Percentiles rank a stretch among this genome's conserved stretches.
Conservation (phyloP, 2,329 filamentous ascomycete genomes). For the Trichoderma gracile region DNA sequence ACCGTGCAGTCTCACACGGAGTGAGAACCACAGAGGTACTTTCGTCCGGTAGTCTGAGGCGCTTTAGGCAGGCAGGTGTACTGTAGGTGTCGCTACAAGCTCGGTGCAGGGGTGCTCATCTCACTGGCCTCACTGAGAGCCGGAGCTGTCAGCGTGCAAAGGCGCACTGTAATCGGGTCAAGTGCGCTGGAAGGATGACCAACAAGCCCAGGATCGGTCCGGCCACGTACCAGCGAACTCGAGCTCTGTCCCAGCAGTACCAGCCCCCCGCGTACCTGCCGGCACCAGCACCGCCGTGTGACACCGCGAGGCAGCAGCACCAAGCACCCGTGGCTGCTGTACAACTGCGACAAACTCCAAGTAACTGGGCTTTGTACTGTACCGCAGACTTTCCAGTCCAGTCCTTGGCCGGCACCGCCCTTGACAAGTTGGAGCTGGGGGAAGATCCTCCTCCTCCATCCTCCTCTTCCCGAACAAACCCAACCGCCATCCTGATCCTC, state of each 20-base stretch:
- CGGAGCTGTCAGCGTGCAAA: too few relatives aligned
- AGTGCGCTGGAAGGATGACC: too few relatives aligned
- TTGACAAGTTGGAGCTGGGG: constrained; percentile 5
- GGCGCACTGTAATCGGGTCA: too few relatives aligned
- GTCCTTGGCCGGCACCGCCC: too few relatives aligned
- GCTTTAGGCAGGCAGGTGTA: too few relatives aligned
- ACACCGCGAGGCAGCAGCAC: too few relatives aligned
- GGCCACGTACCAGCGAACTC: too few relatives aligned
- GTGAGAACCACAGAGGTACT: neutral
- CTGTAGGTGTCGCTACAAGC: too few relatives aligned
- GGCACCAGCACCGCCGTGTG: neutral
- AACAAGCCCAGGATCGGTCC: neutral
- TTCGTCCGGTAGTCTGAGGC: too few relatives aligned
- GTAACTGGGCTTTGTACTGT: neutral
- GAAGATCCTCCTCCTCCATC: constrained; percentile 7
- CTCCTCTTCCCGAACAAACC: constrained; percentile 5
- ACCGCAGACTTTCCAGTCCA: neutral
- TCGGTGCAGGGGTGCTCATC: too few relatives aligned
- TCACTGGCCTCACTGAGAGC: too few relatives aligned
- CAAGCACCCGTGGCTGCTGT: neutral
- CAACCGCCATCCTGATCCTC: constrained; percentile 15
- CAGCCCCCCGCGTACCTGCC: neutral
- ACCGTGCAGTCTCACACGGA: neutral
- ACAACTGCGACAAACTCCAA: neutral
- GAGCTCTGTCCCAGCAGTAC: neutral